Evolutionary conservation across 805 yeast genomes (phyloP), one percentile per base, ranked within the genome.

Genomic region (Candida sithepensis): DNA sequence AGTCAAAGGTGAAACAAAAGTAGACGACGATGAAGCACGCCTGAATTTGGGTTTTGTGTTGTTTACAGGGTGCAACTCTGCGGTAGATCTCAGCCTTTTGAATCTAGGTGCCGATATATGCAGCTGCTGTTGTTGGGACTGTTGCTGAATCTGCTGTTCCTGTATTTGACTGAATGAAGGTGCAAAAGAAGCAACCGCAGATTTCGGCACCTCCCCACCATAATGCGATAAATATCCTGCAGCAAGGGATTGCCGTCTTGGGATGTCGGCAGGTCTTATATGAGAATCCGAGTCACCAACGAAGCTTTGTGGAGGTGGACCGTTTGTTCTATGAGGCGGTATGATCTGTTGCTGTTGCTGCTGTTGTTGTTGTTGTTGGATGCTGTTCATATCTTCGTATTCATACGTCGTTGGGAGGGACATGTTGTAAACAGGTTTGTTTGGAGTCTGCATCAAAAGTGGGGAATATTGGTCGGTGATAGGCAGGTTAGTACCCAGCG

Each of bases 1-100:
- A 48, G 77, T 72, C 21, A 88, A 73, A 1, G 99, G 99, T 4
- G 94, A 85, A 3, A 86, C 79, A 47, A 79, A 83, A 16, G 75
- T 70, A 2, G 84, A 75, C 38, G 82, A 77, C 42, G 81, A 73
- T 0, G 88, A 81, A 9, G 88, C 85, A 47, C 94, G 70, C 52
- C 94, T 70, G 57, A 78, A 84, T 65, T 82, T 82, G 2, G 91
- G 91, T 43, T 74, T 77, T n/a, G 67, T 64, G 58, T 85, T 83
- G 3, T 75, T 49, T 13, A 70, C 66, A 0, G 95, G 95, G n/a
- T 68, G 70, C 50, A 86, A 66, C 45, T 85, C 89, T n/a, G 67
- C 50, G 43, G 65, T 69, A 41, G 67, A 63, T 32, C 61, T 61
- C 16, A 83, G 64, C 47, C 65, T 71, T 19, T 63, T 59, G 52